Conservation (phyloP, 441 rosid genomes). For the Aquilaria agallochum region DNA sequence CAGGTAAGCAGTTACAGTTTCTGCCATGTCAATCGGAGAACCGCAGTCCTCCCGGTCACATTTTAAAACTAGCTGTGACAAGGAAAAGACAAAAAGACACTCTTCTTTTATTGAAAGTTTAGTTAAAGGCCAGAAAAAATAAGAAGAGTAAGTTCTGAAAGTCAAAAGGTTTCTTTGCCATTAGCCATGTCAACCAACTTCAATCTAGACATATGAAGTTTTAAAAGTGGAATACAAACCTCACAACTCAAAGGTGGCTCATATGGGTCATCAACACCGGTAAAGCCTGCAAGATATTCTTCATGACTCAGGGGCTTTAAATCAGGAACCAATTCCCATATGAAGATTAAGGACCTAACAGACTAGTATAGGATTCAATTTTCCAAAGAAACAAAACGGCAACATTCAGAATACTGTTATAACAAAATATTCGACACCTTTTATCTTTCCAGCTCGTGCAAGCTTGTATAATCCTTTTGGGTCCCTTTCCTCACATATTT, state of each 20-base stretch:
- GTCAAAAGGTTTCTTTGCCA: no score
- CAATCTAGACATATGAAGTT: not conserved
- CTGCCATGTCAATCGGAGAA: conserved; percentile 67
- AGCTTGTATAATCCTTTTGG: conserved; percentile 74
- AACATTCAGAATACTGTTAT: conserved; percentile 5
- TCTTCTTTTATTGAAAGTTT: no score
- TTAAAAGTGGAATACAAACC: conserved; percentile 27
- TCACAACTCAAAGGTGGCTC: conserved; percentile 68
- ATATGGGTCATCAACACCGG: conserved; percentile 68
- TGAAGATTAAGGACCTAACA: not conserved
- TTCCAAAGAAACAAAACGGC: not conserved
- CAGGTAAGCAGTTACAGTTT: conserved; percentile 57
- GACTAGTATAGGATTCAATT: not conserved
- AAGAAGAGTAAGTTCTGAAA: no score
- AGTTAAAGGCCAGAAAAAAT: no score
- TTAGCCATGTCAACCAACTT: not conserved
- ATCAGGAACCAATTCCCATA: not conserved
- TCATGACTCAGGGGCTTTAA: conserved; percentile 1
- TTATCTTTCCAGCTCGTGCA: conserved; percentile 75
- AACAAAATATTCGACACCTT: conserved; percentile 33
- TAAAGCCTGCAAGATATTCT: conserved; percentile 40
- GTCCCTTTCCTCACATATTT: conserved; percentile 68
- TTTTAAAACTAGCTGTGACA: conserved; percentile 53
- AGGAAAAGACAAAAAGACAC: not conserved
- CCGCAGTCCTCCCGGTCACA: conserved; percentile 27